A percentile compares a stretch with the other conserved stretches of the same genome.
Conservation (phyloP, 1,284 basidiomycete genomes). For the Ceratobasidium sp. region DNA sequence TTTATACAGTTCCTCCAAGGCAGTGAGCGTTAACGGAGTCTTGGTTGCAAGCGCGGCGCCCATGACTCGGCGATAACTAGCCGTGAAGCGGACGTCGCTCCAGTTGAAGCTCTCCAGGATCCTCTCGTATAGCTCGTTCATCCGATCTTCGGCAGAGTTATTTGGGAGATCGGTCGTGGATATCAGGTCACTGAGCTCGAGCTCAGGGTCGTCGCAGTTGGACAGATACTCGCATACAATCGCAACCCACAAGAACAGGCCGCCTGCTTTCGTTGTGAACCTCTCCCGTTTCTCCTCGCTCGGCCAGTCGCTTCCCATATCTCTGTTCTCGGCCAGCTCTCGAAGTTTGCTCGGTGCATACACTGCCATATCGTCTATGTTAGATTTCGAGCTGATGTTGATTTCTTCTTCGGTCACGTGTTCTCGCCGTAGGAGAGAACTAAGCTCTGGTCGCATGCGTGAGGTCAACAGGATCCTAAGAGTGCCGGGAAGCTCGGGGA, state of each 20-base stretch:
- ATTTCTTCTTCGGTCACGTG: not conserved
- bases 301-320: slow-evolving; percentile 48
- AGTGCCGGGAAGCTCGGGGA: not conserved
- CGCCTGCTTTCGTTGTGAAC: slow-evolving; percentile 49
- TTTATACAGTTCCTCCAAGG: not conserved
- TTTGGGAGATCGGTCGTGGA: not conserved
- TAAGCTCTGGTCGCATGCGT: slow-evolving; percentile 19
- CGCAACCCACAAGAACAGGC: slow-evolving; percentile 53
- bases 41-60: slow-evolving; percentile 51
- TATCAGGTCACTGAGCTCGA: slow-evolving; percentile 46
- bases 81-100: slow-evolving; percentile 51
- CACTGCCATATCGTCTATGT: slow-evolving; percentile 3
- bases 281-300: slow-evolving; percentile 21
- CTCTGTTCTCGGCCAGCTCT: not conserved
- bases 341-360: not conserved
- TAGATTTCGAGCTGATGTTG: not conserved
- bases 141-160: slow-evolving; percentile 46
- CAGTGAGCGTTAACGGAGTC: slow-evolving; percentile 7
- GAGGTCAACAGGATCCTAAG: slow-evolving; percentile 18
- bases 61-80: slow-evolving; percentile 50
- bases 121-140: slow-evolving; percentile 51
- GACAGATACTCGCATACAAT: slow-evolving; percentile 50
- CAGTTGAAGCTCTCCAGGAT: slow-evolving; percentile 52
- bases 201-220: slow-evolving; percentile 43
- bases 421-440: not conserved